Evolutionary conservation across 768 basidiomycete genomes (phyloP).

Genomic region (Trichaptum fuscoviolaceum): DNA sequence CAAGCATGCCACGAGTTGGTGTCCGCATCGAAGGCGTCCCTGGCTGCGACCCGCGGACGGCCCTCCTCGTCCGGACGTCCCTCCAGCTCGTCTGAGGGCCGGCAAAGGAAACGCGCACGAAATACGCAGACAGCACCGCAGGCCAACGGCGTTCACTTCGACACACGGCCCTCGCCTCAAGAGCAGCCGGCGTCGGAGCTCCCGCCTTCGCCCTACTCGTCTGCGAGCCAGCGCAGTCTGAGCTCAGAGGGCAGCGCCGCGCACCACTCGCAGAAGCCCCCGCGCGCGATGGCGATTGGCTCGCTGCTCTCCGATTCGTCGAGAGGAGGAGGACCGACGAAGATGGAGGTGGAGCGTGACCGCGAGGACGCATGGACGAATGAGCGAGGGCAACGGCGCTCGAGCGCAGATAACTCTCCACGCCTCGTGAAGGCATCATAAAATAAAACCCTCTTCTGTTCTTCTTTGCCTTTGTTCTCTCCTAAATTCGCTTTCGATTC

Average conservation of each 20-base stretch:
- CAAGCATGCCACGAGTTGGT: not conserved
- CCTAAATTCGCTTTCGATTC: not conserved
- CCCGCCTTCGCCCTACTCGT: conserved; percentile 72
- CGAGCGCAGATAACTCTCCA: not conserved
- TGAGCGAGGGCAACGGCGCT: not conserved
- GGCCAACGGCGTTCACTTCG: conserved; percentile 6
- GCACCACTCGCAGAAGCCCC: conserved; percentile 65
- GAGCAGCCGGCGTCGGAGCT: conserved; percentile 39
- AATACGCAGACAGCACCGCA: not conserved
- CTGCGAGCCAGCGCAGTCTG: conserved; percentile 35
- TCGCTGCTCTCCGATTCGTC: conserved; percentile 47
- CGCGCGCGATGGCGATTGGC: conserved; percentile 76
- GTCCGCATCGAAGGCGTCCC: not conserved
- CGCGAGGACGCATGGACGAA: conserved; percentile 17
- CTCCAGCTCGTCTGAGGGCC: conserved; percentile 5
- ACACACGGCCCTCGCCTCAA: conserved; percentile 13
- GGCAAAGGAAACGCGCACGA: not conserved
- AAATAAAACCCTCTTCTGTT: conserved; percentile 16
- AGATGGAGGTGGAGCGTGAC: conserved; percentile 25
- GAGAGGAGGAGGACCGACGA: not conserved
- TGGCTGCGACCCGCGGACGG: conserved; percentile 17
- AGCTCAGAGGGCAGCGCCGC: conserved; percentile 43
- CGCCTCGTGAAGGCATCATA: not conserved
- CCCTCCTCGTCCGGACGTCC: conserved; percentile 22
- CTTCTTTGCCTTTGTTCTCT: conserved; percentile 2